Evolutionary conservation across 441 rosid genomes (phyloP).

Genomic region (Populus trichocarpa): DNA sequence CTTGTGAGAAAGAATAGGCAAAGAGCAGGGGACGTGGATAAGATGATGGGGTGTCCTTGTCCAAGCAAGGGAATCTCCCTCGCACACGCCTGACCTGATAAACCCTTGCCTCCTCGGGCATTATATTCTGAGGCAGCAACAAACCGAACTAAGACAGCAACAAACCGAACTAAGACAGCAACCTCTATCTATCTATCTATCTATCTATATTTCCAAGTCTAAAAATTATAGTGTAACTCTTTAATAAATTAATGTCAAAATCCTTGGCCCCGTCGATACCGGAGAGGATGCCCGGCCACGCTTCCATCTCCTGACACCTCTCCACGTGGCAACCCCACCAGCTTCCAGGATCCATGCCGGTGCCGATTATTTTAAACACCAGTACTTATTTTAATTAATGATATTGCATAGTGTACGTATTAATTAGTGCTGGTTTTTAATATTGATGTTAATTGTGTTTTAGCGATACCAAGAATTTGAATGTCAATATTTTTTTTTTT

Average conservation of each 20-base stretch:
- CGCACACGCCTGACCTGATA: slow-evolving; percentile 16
- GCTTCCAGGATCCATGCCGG: slow-evolving; percentile 31
- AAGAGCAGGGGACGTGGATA: slow-evolving; percentile 19
- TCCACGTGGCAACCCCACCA: slow-evolving; percentile 47
- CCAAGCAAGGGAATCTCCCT: slow-evolving; percentile 27
- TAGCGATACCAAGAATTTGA: neutral
- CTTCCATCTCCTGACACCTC: slow-evolving; percentile 24
- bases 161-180: too few species aligned
- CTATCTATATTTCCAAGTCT: neutral
- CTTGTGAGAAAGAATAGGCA: neutral
- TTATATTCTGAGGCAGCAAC: neutral
- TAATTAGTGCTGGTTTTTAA: neutral
- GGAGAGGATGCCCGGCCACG: slow-evolving; percentile 36
- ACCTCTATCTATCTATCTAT: neutral
- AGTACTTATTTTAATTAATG: neutral
- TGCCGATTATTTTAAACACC: slow-evolving; percentile 13
- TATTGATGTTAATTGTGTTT: neutral
- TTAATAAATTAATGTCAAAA: neutral
- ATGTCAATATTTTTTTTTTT: slow-evolving; percentile 4
- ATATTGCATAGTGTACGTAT: neutral
- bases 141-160: neutral
- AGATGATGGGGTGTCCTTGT: slow-evolving; percentile 29
- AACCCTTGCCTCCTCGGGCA: neutral
- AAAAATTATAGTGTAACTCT: neutral
- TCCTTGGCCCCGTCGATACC: slow-evolving; percentile 30